These are phyloP conservation scores for Ilyonectria robusta DNA, from an alignment of 2,329 filamentous ascomycete species.

Conservation along the genomic window DNA sequence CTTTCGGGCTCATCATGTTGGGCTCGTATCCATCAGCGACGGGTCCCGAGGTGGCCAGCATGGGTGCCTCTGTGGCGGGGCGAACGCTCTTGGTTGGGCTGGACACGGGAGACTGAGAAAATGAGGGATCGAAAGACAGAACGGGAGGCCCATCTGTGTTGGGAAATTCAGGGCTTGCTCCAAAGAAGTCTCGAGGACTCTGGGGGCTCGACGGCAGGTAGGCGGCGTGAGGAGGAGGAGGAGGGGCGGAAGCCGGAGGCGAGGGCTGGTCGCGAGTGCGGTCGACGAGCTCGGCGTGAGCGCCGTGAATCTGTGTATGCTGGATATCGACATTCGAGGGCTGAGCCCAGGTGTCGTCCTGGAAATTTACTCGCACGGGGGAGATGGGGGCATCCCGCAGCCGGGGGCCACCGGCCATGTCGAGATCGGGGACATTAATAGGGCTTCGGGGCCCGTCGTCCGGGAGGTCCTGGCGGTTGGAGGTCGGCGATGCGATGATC, in stretches of 20 bases:
- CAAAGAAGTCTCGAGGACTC: constrained; percentile 31
- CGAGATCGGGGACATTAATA: constrained; percentile 50
- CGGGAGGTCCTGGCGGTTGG: constrained; percentile 38
- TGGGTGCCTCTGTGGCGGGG: constrained; percentile 33
- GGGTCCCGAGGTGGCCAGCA: constrained; percentile 34
- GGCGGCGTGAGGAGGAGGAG: constrained; percentile 45
- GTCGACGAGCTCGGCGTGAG: constrained; percentile 46
- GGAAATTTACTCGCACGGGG: constrained; percentile 69
- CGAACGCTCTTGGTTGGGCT: constrained; percentile 32
- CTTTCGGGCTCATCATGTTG: constrained; percentile 52
- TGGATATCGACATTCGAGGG: constrained; percentile 69
- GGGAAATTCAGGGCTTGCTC: constrained; percentile 16
- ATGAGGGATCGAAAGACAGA: constrained; percentile 29
- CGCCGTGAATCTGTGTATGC: constrained; percentile 48
- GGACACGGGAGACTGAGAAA: constrained; percentile 22
- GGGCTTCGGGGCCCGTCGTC: constrained; percentile 52
- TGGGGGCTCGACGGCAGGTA: constrained; percentile 27
- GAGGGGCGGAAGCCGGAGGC: constrained; percentile 52
- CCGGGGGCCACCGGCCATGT: constrained; percentile 56
- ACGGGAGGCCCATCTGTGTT: constrained; percentile 17
- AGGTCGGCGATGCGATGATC: constrained; percentile 47
- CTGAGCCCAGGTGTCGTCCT: constrained; percentile 66
- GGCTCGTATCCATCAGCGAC: constrained; percentile 49
- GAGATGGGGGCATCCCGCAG: constrained; percentile 68
- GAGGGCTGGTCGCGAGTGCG: constrained; percentile 40